Conservation (phyloP, 2,329 filamentous ascomycete genomes). For the Aspergillus udagawae region DNA sequence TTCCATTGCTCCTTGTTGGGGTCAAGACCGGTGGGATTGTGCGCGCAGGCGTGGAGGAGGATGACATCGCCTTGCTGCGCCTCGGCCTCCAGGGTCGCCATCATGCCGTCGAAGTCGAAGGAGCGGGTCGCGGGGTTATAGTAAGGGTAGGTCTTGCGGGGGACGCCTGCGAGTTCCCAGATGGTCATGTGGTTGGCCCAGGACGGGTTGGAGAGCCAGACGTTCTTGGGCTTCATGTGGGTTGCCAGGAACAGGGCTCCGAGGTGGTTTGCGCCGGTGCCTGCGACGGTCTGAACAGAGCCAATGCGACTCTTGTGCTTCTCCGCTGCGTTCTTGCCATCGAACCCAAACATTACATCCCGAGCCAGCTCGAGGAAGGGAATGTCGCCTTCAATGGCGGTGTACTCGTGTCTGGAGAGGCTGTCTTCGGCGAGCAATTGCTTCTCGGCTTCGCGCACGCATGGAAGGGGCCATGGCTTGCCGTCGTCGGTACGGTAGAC, state of each 20-base stretch:
- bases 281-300: slow-evolving; percentile 89
- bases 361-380: slow-evolving; percentile 82
- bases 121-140: slow-evolving; percentile 62
- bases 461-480: slow-evolving; percentile 93
- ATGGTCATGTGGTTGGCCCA: slow-evolving; percentile 99
- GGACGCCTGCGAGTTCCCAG: slow-evolving; percentile 71
- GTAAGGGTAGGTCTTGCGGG: slow-evolving; percentile 82
- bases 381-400: slow-evolving; percentile 82
- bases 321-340: slow-evolving; percentile 51
- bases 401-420: slow-evolving; percentile 93
- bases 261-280: slow-evolving; percentile 89
- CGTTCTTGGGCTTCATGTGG: slow-evolving; percentile 70
- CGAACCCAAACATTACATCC: slow-evolving; percentile 68
- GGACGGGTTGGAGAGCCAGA: slow-evolving; percentile 91
- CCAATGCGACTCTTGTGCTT: slow-evolving; percentile 48
- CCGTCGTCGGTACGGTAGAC: slow-evolving; percentile 88
- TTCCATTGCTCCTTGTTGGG: slow-evolving; percentile 91
- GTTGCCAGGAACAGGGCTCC: slow-evolving; percentile 85
- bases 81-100: slow-evolving; percentile 80
- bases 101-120: slow-evolving; percentile 54
- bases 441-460: slow-evolving; percentile 77
- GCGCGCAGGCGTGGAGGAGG: slow-evolving; percentile 88
- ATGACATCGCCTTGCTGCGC: slow-evolving; percentile 79
- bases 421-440: slow-evolving; percentile 77
- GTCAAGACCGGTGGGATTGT: slow-evolving; percentile 97